Evolutionary conservation across 805 yeast species (phyloP).

Genomic region (Wickerhamiella nectarea): DNA sequence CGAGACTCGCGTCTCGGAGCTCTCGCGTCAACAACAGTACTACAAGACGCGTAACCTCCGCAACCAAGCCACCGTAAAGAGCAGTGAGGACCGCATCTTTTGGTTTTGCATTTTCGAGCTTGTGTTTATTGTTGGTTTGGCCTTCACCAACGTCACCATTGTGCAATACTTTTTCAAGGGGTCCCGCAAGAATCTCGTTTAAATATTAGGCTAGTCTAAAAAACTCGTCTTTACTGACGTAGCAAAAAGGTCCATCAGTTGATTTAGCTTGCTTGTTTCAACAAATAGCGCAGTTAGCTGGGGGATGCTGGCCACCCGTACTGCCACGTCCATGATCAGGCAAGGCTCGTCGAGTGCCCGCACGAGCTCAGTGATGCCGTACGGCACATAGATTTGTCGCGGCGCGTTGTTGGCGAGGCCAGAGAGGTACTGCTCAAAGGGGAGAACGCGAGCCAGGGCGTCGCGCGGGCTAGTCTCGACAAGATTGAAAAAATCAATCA

Average conservation of each 20-base stretch:
- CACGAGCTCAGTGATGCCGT: background rate
- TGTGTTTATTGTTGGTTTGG: slow-evolving; percentile 60
- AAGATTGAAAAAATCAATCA: background rate
- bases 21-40: slow-evolving; percentile 41
- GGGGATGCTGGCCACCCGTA: background rate
- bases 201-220: background rate
- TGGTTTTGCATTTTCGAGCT: slow-evolving; percentile 65
- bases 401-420: background rate
- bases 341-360: background rate
- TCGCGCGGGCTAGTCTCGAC: background rate
- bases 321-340: background rate
- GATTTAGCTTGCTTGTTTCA: background rate
- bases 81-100: slow-evolving; percentile 65
- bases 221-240: no score
- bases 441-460: background rate
- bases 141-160: slow-evolving; percentile 60
- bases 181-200: slow-evolving; percentile 26
- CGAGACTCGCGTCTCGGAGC: slow-evolving; percentile 21
- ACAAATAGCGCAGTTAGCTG: background rate
- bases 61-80: slow-evolving; percentile 75
- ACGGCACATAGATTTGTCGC: no score
- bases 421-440: background rate
- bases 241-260: background rate
- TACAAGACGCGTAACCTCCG: slow-evolving; percentile 83
- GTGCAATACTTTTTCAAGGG: slow-evolving; percentile 67